These are phyloP conservation scores for Wickerhamomyces tratensis DNA, from an alignment of 805 yeast species.

Conservation along the genomic window DNA sequence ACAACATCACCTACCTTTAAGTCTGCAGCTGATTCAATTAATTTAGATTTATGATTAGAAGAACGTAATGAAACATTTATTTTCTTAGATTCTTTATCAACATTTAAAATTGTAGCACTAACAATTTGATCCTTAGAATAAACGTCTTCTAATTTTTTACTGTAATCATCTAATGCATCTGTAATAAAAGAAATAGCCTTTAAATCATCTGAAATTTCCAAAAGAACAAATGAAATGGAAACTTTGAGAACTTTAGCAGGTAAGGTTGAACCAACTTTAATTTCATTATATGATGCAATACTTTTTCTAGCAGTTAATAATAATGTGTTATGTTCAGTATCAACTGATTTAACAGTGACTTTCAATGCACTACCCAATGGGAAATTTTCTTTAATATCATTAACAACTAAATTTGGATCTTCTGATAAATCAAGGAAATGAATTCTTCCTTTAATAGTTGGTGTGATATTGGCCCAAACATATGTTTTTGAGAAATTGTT, in stretches of 20 bases:
- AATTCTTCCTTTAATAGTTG: slow-evolving; percentile 57
- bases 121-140: slow-evolving; percentile 44
- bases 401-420: slow-evolving; percentile 32
- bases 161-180: slow-evolving; percentile 68
- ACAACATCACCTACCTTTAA: slow-evolving; percentile 63
- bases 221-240: slow-evolving; percentile 49
- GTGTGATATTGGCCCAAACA: slow-evolving; percentile 63
- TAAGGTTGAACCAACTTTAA: slow-evolving; percentile 41
- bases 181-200: slow-evolving; percentile 61
- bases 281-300: slow-evolving; percentile 34
- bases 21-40: slow-evolving; percentile 39
- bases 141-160: slow-evolving; percentile 37
- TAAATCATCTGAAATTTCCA: slow-evolving; percentile 56
- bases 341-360: slow-evolving; percentile 44
- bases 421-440: slow-evolving; percentile 54
- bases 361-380: slow-evolving; percentile 68
- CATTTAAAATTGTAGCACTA: slow-evolving; percentile 39
- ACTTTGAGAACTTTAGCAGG: slow-evolving; percentile 59
- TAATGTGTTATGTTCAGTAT: slow-evolving; percentile 41
- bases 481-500: slow-evolving; percentile 52
- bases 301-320: slow-evolving; percentile 39
- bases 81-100: slow-evolving; percentile 33
- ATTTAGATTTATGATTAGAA: slow-evolving; percentile 38
- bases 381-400: slow-evolving; percentile 41
- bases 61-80: slow-evolving; percentile 58